Evolutionary conservation across 768 basidiomycete species (phyloP), one percentile per base, ranked within the genome.

Genomic region (Naganishia antarctica): DNA sequence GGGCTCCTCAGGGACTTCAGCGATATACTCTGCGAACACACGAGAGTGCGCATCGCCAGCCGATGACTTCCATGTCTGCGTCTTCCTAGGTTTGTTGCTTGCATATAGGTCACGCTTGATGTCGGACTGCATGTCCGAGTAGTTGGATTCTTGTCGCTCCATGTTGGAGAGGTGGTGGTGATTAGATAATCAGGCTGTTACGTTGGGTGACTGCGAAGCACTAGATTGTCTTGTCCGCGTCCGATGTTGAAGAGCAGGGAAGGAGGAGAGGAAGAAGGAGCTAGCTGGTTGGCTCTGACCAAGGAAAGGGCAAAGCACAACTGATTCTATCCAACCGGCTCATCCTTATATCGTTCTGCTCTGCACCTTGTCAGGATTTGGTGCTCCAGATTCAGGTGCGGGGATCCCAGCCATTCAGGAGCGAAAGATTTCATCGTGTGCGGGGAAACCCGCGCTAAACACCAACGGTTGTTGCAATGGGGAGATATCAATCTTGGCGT

Each of bases 111-210:
- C 62, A 23, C 31, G 16, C 49, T 51, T 51, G 32, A 60, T 46
- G 41, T 63, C 62, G 37, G 53, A 57, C 53, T 57, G 53, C 53
- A 57, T 57, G 49, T 63, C 62, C 40, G 49, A 51, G 43, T 51
- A 63, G 62, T 63, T 63, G 62, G 62, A 63, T 15, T 63, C 62
- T 57, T 63, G 62, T 23, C 62, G 62, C 44, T 63, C 31, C 62
- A 63, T 63, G 40, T 16, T 44, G 48, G 26, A 40, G 8, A 50
- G 29, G 28, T 43, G 13, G 47, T 26, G 21, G 16, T 47, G 37
- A 16, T 28, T 9, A 18, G 59, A 7, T 46, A 28, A 16, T 18
- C 8, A 28, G 49, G 13, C 49, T 9, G 46, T 8, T 8, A 44
- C 9, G 18, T 44, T 21, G 43, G n/a, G 8, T 7, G 37, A 7